Percentiles rank a stretch among this genome's conserved stretches.
Conservation (phyloP, 495 filamentous ascomycete species). For the Evansstolkia leycettana region DNA sequence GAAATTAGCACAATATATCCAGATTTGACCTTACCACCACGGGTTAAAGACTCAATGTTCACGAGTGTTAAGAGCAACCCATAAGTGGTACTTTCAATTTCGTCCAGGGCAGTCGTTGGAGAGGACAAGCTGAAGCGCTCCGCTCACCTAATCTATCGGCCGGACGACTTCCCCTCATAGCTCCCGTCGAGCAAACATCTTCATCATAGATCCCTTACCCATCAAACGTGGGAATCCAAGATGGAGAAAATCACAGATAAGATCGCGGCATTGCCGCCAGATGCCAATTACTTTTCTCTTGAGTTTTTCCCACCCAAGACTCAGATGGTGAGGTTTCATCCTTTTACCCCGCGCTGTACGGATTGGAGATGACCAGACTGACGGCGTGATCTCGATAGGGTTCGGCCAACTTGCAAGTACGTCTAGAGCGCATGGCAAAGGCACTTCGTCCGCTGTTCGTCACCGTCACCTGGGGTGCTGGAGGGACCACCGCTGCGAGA, state of each 20-base stretch:
- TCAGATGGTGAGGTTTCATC: conserved; percentile 51
- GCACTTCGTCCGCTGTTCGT: conserved; percentile 87
- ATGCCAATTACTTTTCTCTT: conserved; percentile 81
- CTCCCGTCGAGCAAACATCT: conserved; percentile 1
- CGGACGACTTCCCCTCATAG: conserved; percentile 5
- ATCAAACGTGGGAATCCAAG: conserved; percentile 1
- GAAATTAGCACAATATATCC: too few relatives aligned
- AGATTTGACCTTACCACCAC: too few relatives aligned
- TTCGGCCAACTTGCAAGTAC: conserved; percentile 81
- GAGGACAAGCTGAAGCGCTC: background rate
- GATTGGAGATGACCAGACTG: conserved; percentile 6
- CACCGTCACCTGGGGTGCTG: conserved; percentile 96
- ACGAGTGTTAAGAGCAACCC: too few relatives aligned
- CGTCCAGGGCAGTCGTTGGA: background rate
- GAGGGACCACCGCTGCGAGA: conserved; percentile 79
- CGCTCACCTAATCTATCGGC: background rate
- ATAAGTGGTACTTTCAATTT: too few relatives aligned
- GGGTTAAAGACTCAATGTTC: too few relatives aligned
- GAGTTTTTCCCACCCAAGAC: conserved; percentile 99
- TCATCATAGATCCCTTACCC: background rate
- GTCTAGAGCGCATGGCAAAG: conserved; percentile 88
- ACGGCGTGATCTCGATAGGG: conserved; percentile 36
- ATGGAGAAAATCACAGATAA: conserved; percentile 97
- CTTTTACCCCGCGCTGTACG: conserved; percentile 2
- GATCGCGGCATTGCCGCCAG: conserved; percentile 76